Percentiles rank a stretch among this genome's conserved stretches.
Conservation (phyloP, 108 stramenopile species). For the Asterionellopsis glacialis region DNA sequence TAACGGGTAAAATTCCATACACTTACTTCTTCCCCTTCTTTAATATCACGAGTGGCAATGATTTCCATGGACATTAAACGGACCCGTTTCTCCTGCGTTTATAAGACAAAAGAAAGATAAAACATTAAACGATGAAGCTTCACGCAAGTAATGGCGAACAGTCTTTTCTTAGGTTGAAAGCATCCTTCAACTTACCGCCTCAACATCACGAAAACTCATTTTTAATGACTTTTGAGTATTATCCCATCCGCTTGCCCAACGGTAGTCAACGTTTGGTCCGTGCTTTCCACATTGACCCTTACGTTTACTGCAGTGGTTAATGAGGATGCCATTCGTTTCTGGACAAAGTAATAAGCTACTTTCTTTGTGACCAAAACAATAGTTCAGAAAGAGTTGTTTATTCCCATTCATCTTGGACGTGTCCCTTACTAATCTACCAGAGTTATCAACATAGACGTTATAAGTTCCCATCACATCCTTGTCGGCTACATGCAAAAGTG, state of each 20-base stretch:
- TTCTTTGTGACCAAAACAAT: conserved; percentile 41
- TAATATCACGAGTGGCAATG: conserved; percentile 57
- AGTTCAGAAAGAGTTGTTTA: conserved; percentile 47
- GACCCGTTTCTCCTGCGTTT: too few species aligned
- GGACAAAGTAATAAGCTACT: conserved; percentile 41
- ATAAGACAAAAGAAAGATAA: too few species aligned
- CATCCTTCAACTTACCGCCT: neutral
- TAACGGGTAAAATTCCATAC: too few species aligned
- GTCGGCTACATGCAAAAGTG: conserved; percentile 31
- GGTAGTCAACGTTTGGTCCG: conserved; percentile 45
- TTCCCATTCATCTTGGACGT: conserved; percentile 9
- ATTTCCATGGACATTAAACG: conserved; percentile 34
- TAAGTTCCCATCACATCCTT: conserved; percentile 25
- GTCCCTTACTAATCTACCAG: conserved; percentile 17
- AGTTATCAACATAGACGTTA: neutral
- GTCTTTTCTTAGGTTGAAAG: too few species aligned
- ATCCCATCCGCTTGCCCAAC: conserved; percentile 48
- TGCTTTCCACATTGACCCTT: conserved; percentile 1
- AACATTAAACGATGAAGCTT: too few species aligned
- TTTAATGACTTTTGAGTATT: conserved; percentile 21
- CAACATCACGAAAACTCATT: conserved; percentile 11
- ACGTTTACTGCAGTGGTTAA: conserved; percentile 32
- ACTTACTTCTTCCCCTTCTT: conserved; percentile 41
- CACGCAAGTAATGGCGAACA: too few species aligned
- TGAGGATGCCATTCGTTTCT: conserved; percentile 21